These are phyloP conservation scores for Nyctanthes arbortristis DNA, from an alignment of 257 asterid genomes.

Conservation along the genomic window DNA sequence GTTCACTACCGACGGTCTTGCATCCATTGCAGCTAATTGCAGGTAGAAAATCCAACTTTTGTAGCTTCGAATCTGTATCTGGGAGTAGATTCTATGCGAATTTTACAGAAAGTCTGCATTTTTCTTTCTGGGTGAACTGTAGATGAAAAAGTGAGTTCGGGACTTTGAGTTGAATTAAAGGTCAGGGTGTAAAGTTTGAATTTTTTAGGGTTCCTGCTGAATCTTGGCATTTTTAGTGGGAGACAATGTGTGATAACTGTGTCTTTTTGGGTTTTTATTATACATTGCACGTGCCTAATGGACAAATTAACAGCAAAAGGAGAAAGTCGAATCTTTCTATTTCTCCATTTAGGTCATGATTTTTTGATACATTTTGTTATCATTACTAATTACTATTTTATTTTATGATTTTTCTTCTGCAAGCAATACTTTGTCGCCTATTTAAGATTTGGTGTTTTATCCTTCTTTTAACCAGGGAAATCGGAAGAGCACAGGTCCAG, in stretches of 20 bases:
- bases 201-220: constrained; percentile 1
- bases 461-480: neutral
- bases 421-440: neutral
- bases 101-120: neutral
- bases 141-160: constrained; percentile 12
- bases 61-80: neutral
- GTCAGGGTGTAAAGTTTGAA: neutral
- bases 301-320: neutral
- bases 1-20: constrained; percentile 83
- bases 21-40: constrained; percentile 90
- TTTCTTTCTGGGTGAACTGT: neutral
- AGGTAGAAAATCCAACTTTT: constrained; percentile 38
- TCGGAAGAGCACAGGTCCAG: constrained; percentile 1
- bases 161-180: constrained; percentile 8
- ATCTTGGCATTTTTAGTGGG: constrained; percentile 11
- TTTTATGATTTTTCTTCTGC: neutral
- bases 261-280: constrained; percentile 8
- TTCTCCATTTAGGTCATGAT: neutral
- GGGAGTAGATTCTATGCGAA: neutral
- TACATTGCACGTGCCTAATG: constrained; percentile 2
- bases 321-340: neutral
- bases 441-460: neutral
- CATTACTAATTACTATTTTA: neutral
- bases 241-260: constrained; percentile 3
- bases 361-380: neutral